Base-by-base conservation (phyloP, 495 filamentous ascomycete species). In the Eremomyces bilateralis region DNA sequence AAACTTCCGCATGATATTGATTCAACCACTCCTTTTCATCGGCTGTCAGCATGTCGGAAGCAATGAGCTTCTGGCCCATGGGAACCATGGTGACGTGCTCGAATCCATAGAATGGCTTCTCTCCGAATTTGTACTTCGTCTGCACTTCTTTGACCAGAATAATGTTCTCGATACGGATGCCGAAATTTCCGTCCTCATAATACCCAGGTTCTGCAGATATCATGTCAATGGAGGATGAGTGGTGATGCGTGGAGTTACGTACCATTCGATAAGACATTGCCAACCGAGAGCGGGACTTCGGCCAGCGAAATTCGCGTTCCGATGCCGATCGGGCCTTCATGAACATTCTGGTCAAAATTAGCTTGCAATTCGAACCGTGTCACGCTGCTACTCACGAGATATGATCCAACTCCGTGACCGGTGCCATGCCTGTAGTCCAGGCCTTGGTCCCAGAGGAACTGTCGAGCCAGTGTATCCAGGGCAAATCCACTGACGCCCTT, bases 11-110 rank as follows among this genome's bases (percentile, higher is more conserved):
- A 51, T 91, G 81, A 53, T 90, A 92, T 33, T 69, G 62, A 48
- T 94, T 88, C 36, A 99, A 53, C 80, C 82, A 99, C 38, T 64
- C 57, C 53, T 73, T 75, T 62, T 99, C 90, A 20, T 51, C 61
- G n/a, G 60, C 61, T 15, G 72, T 81, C 43, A 99, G 47, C 31
- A 90, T 60, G 4, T 46, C 64, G 27, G 60, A 59, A 49, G 95
- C 80, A 37, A 92, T 84, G 41, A 99, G 58, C 36, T 84, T 94
- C 41, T 72, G 64, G 53, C 88, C 93, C 52, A 90, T 78, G 1
- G 90, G 90, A 15, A 80, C 79, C 81, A 95, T 84, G 1, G 90
- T 99, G 40, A 93, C 82, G 50, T 91, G 81, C 59, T 99, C 83
- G 43, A 99, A 95, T 11, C 85, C 83, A 15, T 93, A 55, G 56